phyloP scores from a whole-genome alignment of 2,329 filamentous ascomycete genomes.

The Cladorrhinum sp. region DNA sequence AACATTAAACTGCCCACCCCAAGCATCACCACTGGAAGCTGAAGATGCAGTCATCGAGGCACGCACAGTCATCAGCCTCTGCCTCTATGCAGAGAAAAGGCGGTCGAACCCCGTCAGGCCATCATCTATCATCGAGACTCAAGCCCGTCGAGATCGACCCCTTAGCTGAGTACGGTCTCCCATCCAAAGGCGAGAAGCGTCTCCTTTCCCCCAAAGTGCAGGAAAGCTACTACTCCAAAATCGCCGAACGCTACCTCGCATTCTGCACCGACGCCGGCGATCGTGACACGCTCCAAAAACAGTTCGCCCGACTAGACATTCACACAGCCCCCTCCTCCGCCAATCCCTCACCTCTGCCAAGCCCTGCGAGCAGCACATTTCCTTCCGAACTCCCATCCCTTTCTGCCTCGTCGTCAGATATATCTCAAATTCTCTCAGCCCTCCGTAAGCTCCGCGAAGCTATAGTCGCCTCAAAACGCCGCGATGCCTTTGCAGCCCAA shows the following conservation, averaged over 20 bases:
- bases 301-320: conserved; percentile 58
- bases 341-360: conserved; percentile 4
- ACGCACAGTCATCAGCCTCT: neutral
- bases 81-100: conserved; percentile 24
- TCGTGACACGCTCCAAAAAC: conserved; percentile 68
- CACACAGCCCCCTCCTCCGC: conserved; percentile 40
- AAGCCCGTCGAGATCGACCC: conserved; percentile 73
- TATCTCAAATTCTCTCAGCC: conserved; percentile 65
- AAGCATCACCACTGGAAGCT: neutral
- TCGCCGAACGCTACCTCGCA: conserved; percentile 83
- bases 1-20: neutral
- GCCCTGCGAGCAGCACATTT: conserved; percentile 3
- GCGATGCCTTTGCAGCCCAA: conserved; percentile 79
- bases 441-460: conserved; percentile 91
- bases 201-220: conserved; percentile 74
- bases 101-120: conserved; percentile 53
- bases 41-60: neutral
- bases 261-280: conserved; percentile 76
- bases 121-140: conserved; percentile 52
- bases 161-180: conserved; percentile 77
- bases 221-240: conserved; percentile 81
- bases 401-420: conserved; percentile 17
- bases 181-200: conserved; percentile 85
- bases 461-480: conserved; percentile 72
- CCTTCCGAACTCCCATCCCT: conserved; percentile 27